These are phyloP conservation scores for Geotrichum australiense DNA, from an alignment of 1,139 yeast genomes.

Conservation along the genomic window DNA sequence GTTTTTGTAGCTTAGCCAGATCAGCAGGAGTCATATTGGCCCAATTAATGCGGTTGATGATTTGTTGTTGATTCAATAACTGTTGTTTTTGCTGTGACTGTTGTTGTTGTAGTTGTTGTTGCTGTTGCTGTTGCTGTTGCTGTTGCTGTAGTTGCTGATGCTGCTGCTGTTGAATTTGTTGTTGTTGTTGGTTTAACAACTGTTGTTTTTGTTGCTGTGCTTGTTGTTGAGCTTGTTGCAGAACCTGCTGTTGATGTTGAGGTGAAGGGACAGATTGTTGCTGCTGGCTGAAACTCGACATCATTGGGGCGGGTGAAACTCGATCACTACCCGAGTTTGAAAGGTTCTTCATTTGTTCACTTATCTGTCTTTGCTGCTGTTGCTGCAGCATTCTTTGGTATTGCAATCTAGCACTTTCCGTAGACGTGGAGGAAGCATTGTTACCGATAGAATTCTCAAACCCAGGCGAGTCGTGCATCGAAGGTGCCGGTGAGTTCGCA, in stretches of 20 bases:
- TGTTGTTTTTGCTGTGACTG: slow-evolving; percentile 10
- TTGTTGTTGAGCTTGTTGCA: slow-evolving; percentile 4
- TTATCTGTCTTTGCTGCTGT: slow-evolving; percentile 12
- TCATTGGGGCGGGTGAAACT: slow-evolving; percentile 1
- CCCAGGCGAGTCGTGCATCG: slow-evolving; percentile 8
- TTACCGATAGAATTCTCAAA: slow-evolving; percentile 2
- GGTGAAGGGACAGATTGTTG: background rate
- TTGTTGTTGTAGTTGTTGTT: slow-evolving; percentile 10
- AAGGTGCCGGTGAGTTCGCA: slow-evolving; percentile 6
- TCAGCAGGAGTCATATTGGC: slow-evolving; percentile 13
- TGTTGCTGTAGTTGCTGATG: slow-evolving; percentile 13
- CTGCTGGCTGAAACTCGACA: background rate
- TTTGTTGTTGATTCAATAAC: too few species aligned
- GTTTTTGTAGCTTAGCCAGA: slow-evolving; percentile 10
- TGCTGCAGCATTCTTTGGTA: slow-evolving; percentile 12
- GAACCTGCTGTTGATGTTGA: too few species aligned
- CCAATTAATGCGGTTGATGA: slow-evolving; percentile 7
- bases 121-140: slow-evolving; percentile 13
- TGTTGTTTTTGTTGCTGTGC: slow-evolving; percentile 11
- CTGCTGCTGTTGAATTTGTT: slow-evolving; percentile 6
- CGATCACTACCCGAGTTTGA: background rate
- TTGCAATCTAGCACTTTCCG: slow-evolving; percentile 6
- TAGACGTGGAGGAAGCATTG: slow-evolving; percentile 2
- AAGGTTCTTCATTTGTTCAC: slow-evolving; percentile 8
- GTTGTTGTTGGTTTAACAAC: background rate